Evolutionary conservation across 495 filamentous ascomycete species (phyloP).

Genomic region (Penicillium antarcticum): DNA sequence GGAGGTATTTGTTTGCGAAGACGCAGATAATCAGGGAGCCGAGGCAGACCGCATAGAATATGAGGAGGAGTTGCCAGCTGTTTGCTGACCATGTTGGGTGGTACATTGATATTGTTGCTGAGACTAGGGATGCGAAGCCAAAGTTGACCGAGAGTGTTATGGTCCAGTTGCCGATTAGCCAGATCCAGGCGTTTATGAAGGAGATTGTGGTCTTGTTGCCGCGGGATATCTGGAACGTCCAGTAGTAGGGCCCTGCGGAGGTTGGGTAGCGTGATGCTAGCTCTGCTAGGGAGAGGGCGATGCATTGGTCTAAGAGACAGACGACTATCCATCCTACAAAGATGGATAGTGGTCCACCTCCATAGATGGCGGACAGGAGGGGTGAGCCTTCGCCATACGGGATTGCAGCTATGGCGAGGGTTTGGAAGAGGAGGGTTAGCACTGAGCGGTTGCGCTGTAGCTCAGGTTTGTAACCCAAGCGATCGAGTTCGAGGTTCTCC

Average conservation of each 20-base stretch:
- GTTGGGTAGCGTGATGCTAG: constrained; percentile 49
- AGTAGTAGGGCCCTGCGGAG: constrained; percentile 50
- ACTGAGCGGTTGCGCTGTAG: constrained; percentile 37
- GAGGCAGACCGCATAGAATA: constrained; percentile 56
- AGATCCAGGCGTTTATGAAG: constrained; percentile 67
- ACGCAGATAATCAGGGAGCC: constrained; percentile 53
- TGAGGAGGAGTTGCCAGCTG: constrained; percentile 56
- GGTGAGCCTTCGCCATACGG: constrained; percentile 47
- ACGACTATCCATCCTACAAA: constrained; percentile 44
- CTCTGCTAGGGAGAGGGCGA: constrained; percentile 44
- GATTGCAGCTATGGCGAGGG: constrained; percentile 41
- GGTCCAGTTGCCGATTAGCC: constrained; percentile 66
- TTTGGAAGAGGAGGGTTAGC: constrained; percentile 34
- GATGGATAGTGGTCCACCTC: constrained; percentile 39
- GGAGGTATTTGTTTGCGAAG: constrained; percentile 54
- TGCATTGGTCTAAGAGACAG: constrained; percentile 34
- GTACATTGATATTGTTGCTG: constrained; percentile 55
- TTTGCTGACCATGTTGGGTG: constrained; percentile 51
- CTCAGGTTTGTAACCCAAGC: constrained; percentile 37
- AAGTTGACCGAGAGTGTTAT: constrained; percentile 69
- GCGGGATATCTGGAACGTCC: constrained; percentile 40
- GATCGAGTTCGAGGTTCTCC: constrained; percentile 23
- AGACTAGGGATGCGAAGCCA: constrained; percentile 57
- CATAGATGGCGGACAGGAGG: constrained; percentile 41
- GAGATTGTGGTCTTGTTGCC: constrained; percentile 43